phyloP scores from a whole-genome alignment of 768 basidiomycete genomes.

The Hericium coralloides region DNA sequence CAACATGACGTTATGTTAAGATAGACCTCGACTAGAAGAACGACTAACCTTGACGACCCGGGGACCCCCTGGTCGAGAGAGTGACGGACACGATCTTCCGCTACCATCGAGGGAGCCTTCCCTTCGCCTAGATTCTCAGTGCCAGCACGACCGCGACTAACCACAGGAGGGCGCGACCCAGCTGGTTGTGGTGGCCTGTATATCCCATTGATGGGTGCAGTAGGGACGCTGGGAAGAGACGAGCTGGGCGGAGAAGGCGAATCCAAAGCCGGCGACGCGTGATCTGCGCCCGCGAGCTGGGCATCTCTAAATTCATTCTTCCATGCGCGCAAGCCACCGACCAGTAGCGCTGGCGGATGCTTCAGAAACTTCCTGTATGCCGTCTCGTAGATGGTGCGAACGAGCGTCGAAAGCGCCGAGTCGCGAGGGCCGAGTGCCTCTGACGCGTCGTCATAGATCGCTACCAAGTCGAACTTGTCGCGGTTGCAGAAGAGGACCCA shows the following conservation, averaged over 20 bases:
- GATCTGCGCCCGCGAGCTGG: slow-evolving; percentile 22
- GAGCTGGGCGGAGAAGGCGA: background rate
- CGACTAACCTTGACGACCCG: slow-evolving; percentile 33
- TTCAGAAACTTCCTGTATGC: slow-evolving; percentile 66
- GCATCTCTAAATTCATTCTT: slow-evolving; percentile 43
- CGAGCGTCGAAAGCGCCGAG: slow-evolving; percentile 49
- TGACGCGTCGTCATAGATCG: slow-evolving; percentile 70
- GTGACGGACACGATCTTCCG: slow-evolving; percentile 12
- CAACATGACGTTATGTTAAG: background rate
- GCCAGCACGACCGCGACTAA: slow-evolving; percentile 7
- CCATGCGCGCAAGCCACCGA: slow-evolving; percentile 85
- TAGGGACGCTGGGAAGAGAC: background rate
- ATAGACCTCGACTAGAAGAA: background rate
- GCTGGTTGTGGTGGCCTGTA: slow-evolving; percentile 6
- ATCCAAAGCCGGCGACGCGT: background rate
- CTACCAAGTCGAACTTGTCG: slow-evolving; percentile 82
- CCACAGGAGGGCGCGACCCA: slow-evolving; percentile 6
- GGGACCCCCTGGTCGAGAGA: slow-evolving; percentile 32
- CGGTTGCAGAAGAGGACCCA: slow-evolving; percentile 71
- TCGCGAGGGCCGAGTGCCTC: slow-evolving; percentile 38
- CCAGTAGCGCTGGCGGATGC: slow-evolving; percentile 71
- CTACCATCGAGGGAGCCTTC: slow-evolving; percentile 9
- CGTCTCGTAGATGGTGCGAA: slow-evolving; percentile 61
- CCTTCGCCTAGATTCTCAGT: slow-evolving; percentile 14
- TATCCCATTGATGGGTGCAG: background rate